These are phyloP conservation scores for Jatropha podagrica DNA, from an alignment of 441 rosid species.

Conservation along the genomic window DNA sequence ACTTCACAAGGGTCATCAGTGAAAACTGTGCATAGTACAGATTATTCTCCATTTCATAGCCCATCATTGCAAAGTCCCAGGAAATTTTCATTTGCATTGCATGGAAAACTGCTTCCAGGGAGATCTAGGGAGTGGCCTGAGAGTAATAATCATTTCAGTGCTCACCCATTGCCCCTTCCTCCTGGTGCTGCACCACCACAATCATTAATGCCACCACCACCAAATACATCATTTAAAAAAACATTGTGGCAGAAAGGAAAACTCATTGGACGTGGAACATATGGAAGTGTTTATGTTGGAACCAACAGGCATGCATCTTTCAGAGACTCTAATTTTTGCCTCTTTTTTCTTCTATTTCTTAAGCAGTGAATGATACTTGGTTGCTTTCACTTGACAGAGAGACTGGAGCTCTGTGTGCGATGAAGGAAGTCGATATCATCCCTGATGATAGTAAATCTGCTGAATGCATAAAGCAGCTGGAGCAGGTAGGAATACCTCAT, in stretches of 20 bases:
- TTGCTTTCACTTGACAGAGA: conserved; percentile 44
- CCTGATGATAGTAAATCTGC: conserved; percentile 87
- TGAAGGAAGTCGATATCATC: conserved; percentile 80
- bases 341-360: conserved; percentile 6
- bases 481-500: conserved; percentile 55
- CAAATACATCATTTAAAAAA: conserved; percentile 28
- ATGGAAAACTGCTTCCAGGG: conserved; percentile 30
- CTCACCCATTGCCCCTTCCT: conserved; percentile 71
- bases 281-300: conserved; percentile 66
- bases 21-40: conserved; percentile 33
- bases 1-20: conserved; percentile 26
- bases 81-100: conserved; percentile 26
- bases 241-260: conserved; percentile 73
- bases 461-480: conserved; percentile 81
- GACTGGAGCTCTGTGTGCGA: conserved; percentile 90
- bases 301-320: conserved; percentile 42
- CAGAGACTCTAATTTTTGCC: not conserved
- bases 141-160: conserved; percentile 27
- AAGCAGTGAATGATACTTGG: not conserved
- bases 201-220: conserved; percentile 25
- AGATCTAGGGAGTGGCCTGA: conserved; percentile 38
- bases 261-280: conserved; percentile 77
- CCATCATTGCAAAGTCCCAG: conserved; percentile 29
- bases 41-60: conserved; percentile 42
- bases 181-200: conserved; percentile 37